phyloP scores from a whole-genome alignment of 257 asterid species.

The Voacanga thouarsii region DNA sequence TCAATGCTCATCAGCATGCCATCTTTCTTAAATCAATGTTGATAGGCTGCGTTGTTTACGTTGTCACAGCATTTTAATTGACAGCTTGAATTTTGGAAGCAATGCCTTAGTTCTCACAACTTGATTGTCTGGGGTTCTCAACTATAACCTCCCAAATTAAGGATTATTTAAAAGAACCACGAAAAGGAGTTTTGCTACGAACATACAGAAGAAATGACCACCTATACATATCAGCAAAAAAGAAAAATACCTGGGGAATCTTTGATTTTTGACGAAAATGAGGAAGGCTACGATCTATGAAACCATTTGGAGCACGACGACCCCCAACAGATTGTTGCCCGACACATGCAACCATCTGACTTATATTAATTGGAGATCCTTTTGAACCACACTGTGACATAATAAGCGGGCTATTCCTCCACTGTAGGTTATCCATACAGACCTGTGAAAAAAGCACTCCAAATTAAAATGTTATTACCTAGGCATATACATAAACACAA shows the following conservation, averaged over 20 bases:
- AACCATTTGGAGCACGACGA: conserved; percentile 93
- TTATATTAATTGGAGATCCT: conserved; percentile 90
- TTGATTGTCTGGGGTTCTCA: background rate
- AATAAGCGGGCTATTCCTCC: conserved; percentile 97
- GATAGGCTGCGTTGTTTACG: background rate
- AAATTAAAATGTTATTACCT: background rate
- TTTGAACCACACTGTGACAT: conserved; percentile 99
- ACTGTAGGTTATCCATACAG: conserved; percentile 66
- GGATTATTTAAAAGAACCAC: background rate
- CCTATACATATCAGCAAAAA: background rate
- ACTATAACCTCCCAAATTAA: background rate
- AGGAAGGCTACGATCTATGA: conserved; percentile 89
- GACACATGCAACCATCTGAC: conserved; percentile 98
- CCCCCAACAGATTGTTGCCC: conserved; percentile 99
- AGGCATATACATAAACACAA: background rate
- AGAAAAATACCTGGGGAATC: conserved; percentile 71
- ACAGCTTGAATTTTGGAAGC: background rate
- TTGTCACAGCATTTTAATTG: background rate
- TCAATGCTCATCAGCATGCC: background rate
- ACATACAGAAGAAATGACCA: conserved; percentile 14
- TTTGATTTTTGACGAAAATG: conserved; percentile 79
- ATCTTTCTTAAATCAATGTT: background rate
- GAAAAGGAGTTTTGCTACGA: background rate
- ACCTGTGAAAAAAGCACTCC: conserved; percentile 43
- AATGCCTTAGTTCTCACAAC: background rate